Percentiles rank a stretch among this genome's conserved stretches.
These are phyloP conservation scores for Penicillium cosmopolitanum DNA, from an alignment of 495 filamentous ascomycete genomes.

Conservation along the genomic window DNA sequence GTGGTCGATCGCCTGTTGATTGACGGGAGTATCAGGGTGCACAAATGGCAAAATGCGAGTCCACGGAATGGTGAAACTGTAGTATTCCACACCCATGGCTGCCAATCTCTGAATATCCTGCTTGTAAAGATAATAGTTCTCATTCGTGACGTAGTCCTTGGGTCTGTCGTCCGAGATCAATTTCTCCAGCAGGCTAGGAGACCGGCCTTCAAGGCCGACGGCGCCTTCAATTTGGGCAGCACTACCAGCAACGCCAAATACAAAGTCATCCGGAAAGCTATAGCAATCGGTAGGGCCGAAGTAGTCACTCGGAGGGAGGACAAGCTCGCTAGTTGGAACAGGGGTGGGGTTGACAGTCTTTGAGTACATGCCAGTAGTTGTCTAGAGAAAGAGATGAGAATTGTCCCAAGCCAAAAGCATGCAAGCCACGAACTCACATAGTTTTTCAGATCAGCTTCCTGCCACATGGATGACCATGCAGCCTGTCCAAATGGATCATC, in stretches of 20 bases:
- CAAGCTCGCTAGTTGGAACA: slow-evolving; percentile 37
- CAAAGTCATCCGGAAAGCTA: slow-evolving; percentile 47
- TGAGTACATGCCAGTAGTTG: slow-evolving; percentile 32
- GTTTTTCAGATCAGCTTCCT: slow-evolving; percentile 28
- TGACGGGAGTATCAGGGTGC: slow-evolving; percentile 45
- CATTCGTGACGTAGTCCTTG: slow-evolving; percentile 45
- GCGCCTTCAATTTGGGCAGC: slow-evolving; percentile 56
- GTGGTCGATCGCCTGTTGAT: slow-evolving; percentile 46
- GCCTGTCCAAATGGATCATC: slow-evolving; percentile 38
- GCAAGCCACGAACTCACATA: slow-evolving; percentile 22
- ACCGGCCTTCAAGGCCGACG: slow-evolving; percentile 45
- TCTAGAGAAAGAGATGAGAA: slow-evolving; percentile 12
- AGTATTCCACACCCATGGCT: slow-evolving; percentile 52
- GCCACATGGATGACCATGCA: slow-evolving; percentile 41
- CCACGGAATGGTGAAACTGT: slow-evolving; percentile 52
- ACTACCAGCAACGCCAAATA: slow-evolving; percentile 55
- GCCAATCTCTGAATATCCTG: slow-evolving; percentile 54
- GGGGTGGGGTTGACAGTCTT: slow-evolving; percentile 40
- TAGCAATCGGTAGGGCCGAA: slow-evolving; percentile 35
- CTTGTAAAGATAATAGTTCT: slow-evolving; percentile 56
- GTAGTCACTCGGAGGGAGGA: slow-evolving; percentile 38
- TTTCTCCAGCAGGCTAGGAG: slow-evolving; percentile 43
- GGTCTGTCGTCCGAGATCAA: slow-evolving; percentile 23
- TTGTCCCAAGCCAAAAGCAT: not conserved
- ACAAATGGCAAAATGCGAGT: slow-evolving; percentile 49